Conservation (phyloP, 257 asterid genomes). For the Lithospermum erythrorhizon region DNA sequence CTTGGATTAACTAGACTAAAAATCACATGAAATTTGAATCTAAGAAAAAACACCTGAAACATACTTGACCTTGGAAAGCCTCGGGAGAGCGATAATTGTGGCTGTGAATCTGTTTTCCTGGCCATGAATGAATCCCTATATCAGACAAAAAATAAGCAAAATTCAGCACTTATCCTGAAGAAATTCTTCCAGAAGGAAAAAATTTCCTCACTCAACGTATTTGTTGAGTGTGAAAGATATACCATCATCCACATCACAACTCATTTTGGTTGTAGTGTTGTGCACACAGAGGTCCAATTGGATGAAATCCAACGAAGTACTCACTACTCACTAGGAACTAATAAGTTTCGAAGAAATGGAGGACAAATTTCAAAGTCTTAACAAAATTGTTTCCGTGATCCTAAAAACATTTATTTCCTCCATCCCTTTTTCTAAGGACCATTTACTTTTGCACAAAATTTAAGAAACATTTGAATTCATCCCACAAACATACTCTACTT, state of each 20-base stretch:
- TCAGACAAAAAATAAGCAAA: neutral
- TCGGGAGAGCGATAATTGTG: constrained; percentile 94
- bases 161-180: too few relatives aligned
- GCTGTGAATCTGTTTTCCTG: constrained; percentile 90
- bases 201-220: neutral
- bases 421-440: too few relatives aligned
- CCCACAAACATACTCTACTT: too few relatives aligned
- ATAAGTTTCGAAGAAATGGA: too few relatives aligned
- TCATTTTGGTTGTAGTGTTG: too few relatives aligned
- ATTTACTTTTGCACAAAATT: too few relatives aligned
- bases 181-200: too few relatives aligned
- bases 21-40: neutral
- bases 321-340: neutral
- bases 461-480: too few relatives aligned
- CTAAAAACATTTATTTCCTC: neutral
- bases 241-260: neutral
- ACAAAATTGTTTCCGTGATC: neutral
- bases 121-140: constrained; percentile 82
- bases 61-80: constrained; percentile 67
- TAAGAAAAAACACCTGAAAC: constrained; percentile 23
- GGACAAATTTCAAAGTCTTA: neutral
- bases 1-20: too few relatives aligned
- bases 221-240: neutral
- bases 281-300: too few relatives aligned
- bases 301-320: too few relatives aligned